phyloP scores from a whole-genome alignment of 2,329 filamentous ascomycete genomes.

The Acrodontium crateriforme region DNA sequence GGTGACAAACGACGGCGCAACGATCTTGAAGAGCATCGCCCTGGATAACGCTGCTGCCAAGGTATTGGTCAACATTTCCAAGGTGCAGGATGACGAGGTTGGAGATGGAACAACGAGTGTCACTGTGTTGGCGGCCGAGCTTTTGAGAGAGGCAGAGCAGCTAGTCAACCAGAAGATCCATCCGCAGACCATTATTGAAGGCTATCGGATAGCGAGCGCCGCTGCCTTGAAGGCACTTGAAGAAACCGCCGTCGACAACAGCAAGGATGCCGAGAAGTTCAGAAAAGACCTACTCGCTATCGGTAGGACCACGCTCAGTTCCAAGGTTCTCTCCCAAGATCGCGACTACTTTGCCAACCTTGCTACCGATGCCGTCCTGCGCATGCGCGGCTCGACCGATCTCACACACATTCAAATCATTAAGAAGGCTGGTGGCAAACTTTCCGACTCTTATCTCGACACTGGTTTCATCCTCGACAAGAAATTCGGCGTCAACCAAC shows the following conservation, averaged over 20 bases:
- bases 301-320: conserved; percentile 88
- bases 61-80: conserved; percentile 97
- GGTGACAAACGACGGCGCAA: conserved; percentile 97
- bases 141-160: conserved; percentile 91
- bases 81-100: conserved; percentile 97
- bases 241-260: conserved; percentile 77
- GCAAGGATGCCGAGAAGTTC: conserved; percentile 69
- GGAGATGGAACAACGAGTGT: conserved; percentile 98
- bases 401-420: conserved; percentile 98
- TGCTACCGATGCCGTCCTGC: conserved; percentile 79
- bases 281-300: conserved; percentile 81
- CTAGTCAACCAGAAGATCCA: conserved; percentile 97
- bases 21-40: conserved; percentile 94
- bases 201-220: conserved; percentile 89
- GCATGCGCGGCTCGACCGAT: conserved; percentile 80
- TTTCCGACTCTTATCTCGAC: conserved; percentile 93
- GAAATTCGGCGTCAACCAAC: conserved; percentile 97
- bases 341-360: conserved; percentile 81
- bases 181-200: conserved; percentile 98
- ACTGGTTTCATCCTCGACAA: conserved; percentile 98
- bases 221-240: conserved; percentile 77
- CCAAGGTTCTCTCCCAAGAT: conserved; percentile 91
- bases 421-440: conserved; percentile 96
- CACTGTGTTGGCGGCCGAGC: conserved; percentile 83
- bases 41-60: conserved; percentile 97